Conservation (phyloP, 148 eudicot genomes). For the Suaeda aralocaspica region DNA sequence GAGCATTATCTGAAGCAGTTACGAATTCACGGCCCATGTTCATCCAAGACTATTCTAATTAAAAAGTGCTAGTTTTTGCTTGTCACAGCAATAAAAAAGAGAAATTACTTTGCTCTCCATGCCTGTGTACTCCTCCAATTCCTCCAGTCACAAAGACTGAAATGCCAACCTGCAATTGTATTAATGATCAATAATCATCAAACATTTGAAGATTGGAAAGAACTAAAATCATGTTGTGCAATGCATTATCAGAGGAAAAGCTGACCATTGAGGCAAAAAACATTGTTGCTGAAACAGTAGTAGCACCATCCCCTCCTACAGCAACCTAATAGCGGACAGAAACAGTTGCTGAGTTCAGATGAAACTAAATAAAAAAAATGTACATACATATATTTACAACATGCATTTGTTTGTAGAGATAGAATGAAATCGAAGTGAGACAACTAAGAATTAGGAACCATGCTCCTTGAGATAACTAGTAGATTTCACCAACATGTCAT, state of each 20-base stretch:
- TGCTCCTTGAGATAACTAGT: background rate
- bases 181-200: conserved; percentile 15
- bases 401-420: background rate
- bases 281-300: conserved; percentile 97
- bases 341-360: background rate
- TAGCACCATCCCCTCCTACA: conserved; percentile 76
- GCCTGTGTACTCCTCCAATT: conserved; percentile 93
- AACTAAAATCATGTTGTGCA: background rate
- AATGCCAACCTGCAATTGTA: conserved; percentile 75
- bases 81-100: conserved; percentile 3
- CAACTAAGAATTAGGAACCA: background rate
- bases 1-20: background rate
- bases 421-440: background rate
- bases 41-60: background rate
- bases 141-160: conserved; percentile 92
- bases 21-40: background rate
- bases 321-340: conserved; percentile 56
- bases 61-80: background rate
- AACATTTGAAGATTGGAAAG: background rate
- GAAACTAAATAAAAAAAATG: too few relatives aligned
- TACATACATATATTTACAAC: background rate
- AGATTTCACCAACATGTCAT: background rate
- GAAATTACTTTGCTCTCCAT: conserved; percentile 74
- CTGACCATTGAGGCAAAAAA: conserved; percentile 79
- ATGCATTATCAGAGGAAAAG: background rate